These are phyloP conservation scores for Fusarium heterosporum DNA, from an alignment of 2,329 filamentous ascomycete species.

Conservation along the genomic window DNA sequence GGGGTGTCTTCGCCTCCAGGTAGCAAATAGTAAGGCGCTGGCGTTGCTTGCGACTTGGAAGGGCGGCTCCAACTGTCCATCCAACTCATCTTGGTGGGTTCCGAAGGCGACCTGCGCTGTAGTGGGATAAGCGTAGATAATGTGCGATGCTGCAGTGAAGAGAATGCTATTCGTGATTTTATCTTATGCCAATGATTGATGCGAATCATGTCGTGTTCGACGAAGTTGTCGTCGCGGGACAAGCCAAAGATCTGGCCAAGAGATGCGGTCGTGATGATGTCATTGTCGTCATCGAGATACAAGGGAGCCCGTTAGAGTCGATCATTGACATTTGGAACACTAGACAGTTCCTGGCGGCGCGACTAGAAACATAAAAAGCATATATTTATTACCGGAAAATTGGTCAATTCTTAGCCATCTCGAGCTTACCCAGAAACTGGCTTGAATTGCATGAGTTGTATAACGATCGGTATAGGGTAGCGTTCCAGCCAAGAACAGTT, in stretches of 20 bases:
- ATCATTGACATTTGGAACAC: not conserved
- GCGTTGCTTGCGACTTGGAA: constrained; percentile 56
- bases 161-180: accelerated
- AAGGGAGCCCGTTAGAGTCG: too few species aligned
- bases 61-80: constrained; percentile 58
- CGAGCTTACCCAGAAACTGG: too few species aligned
- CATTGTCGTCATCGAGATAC: constrained; percentile 36
- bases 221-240: not conserved
- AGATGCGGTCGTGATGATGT: constrained; percentile 16
- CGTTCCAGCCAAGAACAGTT: too few species aligned
- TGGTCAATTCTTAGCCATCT: too few species aligned
- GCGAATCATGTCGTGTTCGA: constrained; percentile 1
- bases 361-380: too few species aligned
- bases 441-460: too few species aligned
- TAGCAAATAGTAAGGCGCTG: constrained; percentile 66
- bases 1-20: constrained; percentile 59
- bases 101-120: not conserved
- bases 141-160: accelerated
- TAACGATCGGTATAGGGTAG: too few species aligned
- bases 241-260: not conserved
- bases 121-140: not conserved
- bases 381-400: too few species aligned
- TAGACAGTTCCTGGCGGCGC: too few species aligned
- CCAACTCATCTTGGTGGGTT: constrained; percentile 52
- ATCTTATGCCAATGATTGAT: accelerated